Evolutionary conservation across 2,329 filamentous ascomycete species (phyloP).

Genomic region (Beauveria sp.): DNA sequence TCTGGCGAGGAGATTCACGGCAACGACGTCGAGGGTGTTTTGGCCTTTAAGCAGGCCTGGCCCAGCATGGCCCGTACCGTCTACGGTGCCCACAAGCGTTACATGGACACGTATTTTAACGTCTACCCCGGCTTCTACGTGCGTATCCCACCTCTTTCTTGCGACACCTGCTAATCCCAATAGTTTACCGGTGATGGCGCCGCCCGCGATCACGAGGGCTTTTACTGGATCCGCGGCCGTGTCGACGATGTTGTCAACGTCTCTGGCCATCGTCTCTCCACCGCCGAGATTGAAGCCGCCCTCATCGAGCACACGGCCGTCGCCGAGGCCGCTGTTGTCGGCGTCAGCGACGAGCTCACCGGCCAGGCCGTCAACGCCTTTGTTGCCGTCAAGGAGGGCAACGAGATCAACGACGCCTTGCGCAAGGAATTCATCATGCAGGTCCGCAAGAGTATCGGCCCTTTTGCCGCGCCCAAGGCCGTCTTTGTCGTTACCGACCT

Average conservation of each 20-base stretch:
- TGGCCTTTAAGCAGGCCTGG: constrained; percentile 97
- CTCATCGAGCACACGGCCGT: constrained; percentile 86
- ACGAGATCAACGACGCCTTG: constrained; percentile 67
- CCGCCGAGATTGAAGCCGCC: constrained; percentile 95
- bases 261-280: constrained; percentile 89
- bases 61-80: constrained; percentile 97
- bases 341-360: constrained; percentile 85
- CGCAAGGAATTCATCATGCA: constrained; percentile 92
- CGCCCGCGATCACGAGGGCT: constrained; percentile 92
- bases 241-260: constrained; percentile 99
- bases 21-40: constrained; percentile 93
- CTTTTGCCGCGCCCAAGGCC: constrained; percentile 92
- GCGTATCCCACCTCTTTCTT: constrained; percentile 33
- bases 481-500: constrained; percentile 88
- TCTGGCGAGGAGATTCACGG: constrained; percentile 88
- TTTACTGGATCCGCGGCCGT: constrained; percentile 99
- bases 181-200: constrained; percentile 91
- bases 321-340: constrained; percentile 91
- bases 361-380: constrained; percentile 98
- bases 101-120: constrained; percentile 97
- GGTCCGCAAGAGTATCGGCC: constrained; percentile 94
- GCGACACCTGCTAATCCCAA: constrained; percentile 1
- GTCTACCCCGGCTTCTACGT: constrained; percentile 98
- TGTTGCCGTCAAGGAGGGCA: constrained; percentile 81
- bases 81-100: constrained; percentile 95